Percentiles rank a stretch among this genome's conserved stretches.
Evolutionary conservation across 2,329 filamentous ascomycete species (phyloP).

Genomic region (Aurifilum marmelostoma): DNA sequence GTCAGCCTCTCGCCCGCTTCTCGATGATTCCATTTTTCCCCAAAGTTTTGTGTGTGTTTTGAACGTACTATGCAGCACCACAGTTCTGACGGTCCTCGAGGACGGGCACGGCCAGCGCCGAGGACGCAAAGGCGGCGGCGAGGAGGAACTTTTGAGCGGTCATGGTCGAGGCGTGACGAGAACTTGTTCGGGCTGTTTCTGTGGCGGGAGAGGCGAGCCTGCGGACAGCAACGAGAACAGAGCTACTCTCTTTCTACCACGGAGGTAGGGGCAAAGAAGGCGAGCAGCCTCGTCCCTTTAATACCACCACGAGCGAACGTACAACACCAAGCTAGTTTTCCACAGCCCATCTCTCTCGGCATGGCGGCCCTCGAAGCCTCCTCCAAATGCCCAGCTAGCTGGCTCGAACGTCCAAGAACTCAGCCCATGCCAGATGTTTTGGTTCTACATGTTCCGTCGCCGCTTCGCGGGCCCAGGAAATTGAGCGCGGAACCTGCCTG

Average conservation of each 20-base stretch:
- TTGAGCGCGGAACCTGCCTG: not conserved
- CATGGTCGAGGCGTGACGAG: slow-evolving; percentile 28
- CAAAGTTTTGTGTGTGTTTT: not conserved
- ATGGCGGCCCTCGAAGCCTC: slow-evolving; percentile 7
- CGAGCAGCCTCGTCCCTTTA: slow-evolving; percentile 3
- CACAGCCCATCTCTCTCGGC: not conserved
- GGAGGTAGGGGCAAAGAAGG: not conserved
- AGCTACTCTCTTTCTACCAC: not conserved
- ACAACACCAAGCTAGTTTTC: not conserved
- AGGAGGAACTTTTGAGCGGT: slow-evolving; percentile 36
- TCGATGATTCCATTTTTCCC: no score
- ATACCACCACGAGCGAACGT: not conserved
- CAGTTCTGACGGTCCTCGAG: slow-evolving; percentile 13
- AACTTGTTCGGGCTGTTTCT: no score
- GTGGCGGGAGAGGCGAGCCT: not conserved
- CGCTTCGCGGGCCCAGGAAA: no score
- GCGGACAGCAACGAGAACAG: not conserved
- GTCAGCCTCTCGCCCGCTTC: not conserved
- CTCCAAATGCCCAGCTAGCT: not conserved
- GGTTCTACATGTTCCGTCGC: not conserved
- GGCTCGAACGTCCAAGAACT: not conserved
- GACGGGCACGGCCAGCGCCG: slow-evolving; percentile 15
- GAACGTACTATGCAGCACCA: slow-evolving; percentile 36
- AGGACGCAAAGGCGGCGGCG: slow-evolving; percentile 41
- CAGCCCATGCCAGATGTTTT: not conserved